Base-by-base conservation (phyloP, 2,329 filamentous ascomycete species). In the Hymenoscyphus infarciens region DNA sequence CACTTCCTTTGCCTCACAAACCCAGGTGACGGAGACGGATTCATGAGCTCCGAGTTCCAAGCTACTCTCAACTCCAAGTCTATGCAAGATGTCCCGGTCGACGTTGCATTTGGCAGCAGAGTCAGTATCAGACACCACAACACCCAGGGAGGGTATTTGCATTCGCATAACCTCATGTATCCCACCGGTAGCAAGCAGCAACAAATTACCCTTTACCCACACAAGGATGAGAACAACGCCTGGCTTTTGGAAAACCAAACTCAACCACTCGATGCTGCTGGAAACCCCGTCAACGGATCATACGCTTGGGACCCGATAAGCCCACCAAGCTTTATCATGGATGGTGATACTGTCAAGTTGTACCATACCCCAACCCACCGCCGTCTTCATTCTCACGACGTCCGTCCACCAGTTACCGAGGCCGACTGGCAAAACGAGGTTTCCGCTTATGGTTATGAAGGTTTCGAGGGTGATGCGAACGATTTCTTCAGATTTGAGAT, bases 31-130 rank as follows among this genome's bases (percentile, higher is more conserved):
- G 95, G 95, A 61, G 95, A 99, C 77, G 95, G 95, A 61, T 99
- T 99, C 82, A 99, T 99, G 95, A 97, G 93, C 74, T 97, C 94
- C 61, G 95, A 99, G 75, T 99, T 99, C 81, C 95, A 99, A 79
- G 90, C 95, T 35, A 98, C 95, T 1, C 82, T 99, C 69, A 99
- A 98, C 80, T 93, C 87, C 72, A 99, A 98, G 82, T 88, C 86
- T 60, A 99, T 99, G 95, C 88, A 92, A 74, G 92, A 96, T 76
- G 92, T 96, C 5, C 89, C 95, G 1, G 95, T 91, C 33, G 93
- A 99, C 77, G 89, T 99, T 63, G 88, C 90, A 31, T 89, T 95
- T 72, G 95, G 95, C 64, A 96, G 92, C 75, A 86, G 90, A 67
- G 84, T 99, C 72, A 87, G 82, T 67, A 84, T 99, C 70, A 90